Base-by-base conservation (phyloP, 176 grass and related monocot genomes). In the Rhipidocladum racemiflorum region DNA sequence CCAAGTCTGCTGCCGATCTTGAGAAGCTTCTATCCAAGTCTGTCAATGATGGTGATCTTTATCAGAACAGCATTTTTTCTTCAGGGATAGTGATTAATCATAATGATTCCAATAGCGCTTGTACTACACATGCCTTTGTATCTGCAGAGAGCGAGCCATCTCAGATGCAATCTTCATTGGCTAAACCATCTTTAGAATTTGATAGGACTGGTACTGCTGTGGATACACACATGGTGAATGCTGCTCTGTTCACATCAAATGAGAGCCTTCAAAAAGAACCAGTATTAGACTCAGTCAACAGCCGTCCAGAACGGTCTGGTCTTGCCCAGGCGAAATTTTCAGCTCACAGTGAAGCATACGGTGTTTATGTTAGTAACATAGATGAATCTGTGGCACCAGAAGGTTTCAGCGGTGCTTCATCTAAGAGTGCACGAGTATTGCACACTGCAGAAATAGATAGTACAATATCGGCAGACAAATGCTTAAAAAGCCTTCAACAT, bases 221-320 rank as follows among this genome's bases (percentile, higher is more conserved):
- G 57, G 56, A 62, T 76, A 1, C n/a, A 23, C 54, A 25, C 7
- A 61, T 43, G 23, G 35, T 9, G 38, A 61, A 23, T 76, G 8
- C 74, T 28, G 3, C 35, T 59, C 21, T 61, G 74, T 57, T 17
- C 35, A 76, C 36, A 76, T 27, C 36, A 61, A 60, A 76, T 62
- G 43, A 77, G 56, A 61, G 38, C 24, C 55, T 77, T 25, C 3
- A 44, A 77, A 61, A 14, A 46, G 57, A 42, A 21, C 24, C 75
- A 63, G 25, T 46, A 77, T 45, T 77, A 77, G 56, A 77, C 30
- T 77, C 39, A 61, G 75, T 46, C 39, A 63, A 44, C 25, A 46
- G 24, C 25, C 24, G 63, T 44, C 56, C 38, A 44, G 24, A 62
- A 63, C 39, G 32, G 25, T 61, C 16, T 42, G 39, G 16, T 45